Base-by-base conservation (phyloP, 257 asterid genomes). In the Perilla frutescens region DNA sequence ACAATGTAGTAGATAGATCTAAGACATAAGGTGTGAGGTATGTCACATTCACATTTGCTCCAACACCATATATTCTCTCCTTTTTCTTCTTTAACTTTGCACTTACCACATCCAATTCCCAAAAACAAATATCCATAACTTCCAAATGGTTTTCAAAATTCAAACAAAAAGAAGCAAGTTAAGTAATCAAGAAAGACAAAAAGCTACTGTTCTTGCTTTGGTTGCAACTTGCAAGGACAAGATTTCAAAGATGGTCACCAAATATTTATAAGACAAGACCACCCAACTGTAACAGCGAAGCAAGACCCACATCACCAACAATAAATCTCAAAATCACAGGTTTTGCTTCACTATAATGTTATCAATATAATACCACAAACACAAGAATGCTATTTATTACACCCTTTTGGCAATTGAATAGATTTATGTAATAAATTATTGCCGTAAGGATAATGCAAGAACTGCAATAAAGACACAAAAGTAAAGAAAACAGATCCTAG, bases 181-280 rank as follows among this genome's bases (percentile, higher is more conserved):
- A 54, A 54, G 11, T 6, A 29, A 43, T 6, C 59, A 36, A 36
- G 15, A 32, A 60, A 14, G 51, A 15, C 56, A 61, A 48, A 65
- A 54, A 32, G 69, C 1, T 34, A 72, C 45, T 49, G 44, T 61
- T 11, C 6, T 49, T 48, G 67, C 13, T 58, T 58, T 34, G 41
- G 26, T 57, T 57, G 75, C 8, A 9, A 58, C 13, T 57, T 57
- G 75, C 8, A 9, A 58, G 60, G 60, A 44, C 76, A 59, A 59
- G 81, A 69, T 59, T 58, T 74, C 61, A 68, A 50, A 68, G 76
- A 73, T 61, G 51, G 40, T 9, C 71, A 47, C 10, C 7, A 65
- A 47, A 71, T 39, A 50, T 60, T 69, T 45, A 68, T 6, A 31
- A 58, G 71, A 58, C 61, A 73, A 70, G 74, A 81, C 78, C 36